These are phyloP conservation scores for Onygenales sp. DNA, from an alignment of 2,329 filamentous ascomycete genomes.

Conservation along the genomic window DNA sequence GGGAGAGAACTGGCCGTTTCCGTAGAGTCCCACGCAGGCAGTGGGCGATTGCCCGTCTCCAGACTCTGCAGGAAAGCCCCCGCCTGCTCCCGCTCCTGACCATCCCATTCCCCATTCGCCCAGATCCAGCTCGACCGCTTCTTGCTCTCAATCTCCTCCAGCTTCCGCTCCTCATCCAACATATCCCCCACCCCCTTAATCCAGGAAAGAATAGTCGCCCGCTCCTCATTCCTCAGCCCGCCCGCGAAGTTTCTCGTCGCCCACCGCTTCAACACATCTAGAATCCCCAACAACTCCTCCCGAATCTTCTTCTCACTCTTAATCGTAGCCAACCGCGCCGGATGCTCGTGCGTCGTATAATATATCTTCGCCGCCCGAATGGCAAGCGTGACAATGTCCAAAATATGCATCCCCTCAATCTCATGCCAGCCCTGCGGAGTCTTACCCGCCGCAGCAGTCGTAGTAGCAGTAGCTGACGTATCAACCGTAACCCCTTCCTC, in stretches of 20 bases:
- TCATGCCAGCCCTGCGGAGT: conserved; percentile 63
- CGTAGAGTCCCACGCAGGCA: conserved; percentile 60
- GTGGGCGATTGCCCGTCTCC: conserved; percentile 43
- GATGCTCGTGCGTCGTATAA: conserved; percentile 85
- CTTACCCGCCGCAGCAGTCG: conserved; percentile 13
- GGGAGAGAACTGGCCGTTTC: conserved; percentile 15
- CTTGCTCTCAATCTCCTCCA: conserved; percentile 63
- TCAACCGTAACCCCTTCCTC: conserved; percentile 36
- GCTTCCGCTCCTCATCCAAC: conserved; percentile 64
- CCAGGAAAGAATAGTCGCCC: conserved; percentile 67
- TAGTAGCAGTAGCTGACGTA: conserved; percentile 14
- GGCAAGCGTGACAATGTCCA: conserved; percentile 89
- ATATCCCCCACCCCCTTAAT: conserved; percentile 67
- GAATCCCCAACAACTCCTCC: conserved; percentile 70
- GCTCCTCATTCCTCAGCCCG: conserved; percentile 70
- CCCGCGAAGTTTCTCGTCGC: conserved; percentile 77
- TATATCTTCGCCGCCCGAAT: conserved; percentile 94
- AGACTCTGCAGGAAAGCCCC: conserved; percentile 73
- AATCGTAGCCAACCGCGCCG: conserved; percentile 75
- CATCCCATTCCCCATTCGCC: conserved; percentile 69
- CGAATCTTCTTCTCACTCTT: conserved; percentile 80
- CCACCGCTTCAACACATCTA: conserved; percentile 88
- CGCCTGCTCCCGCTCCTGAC: conserved; percentile 67
- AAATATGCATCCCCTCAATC: conserved; percentile 80
- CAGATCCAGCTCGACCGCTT: conserved; percentile 71